These are phyloP conservation scores for Ascochyta pisi DNA, from an alignment of 2,329 filamentous ascomycete genomes.

Conservation along the genomic window DNA sequence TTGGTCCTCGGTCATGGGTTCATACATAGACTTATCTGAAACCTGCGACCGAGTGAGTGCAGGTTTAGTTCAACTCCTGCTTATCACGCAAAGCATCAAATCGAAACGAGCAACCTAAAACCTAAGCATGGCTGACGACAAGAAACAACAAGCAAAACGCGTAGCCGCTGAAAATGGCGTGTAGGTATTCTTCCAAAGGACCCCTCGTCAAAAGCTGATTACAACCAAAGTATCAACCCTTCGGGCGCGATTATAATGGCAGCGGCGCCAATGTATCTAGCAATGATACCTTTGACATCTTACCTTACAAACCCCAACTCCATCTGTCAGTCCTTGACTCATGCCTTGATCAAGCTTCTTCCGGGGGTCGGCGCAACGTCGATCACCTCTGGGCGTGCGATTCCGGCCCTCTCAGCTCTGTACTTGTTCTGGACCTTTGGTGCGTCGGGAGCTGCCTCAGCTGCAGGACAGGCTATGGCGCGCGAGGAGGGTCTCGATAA, in stretches of 20 bases:
- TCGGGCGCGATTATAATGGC: slow-evolving; percentile 21
- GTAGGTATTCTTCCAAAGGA: slow-evolving; percentile 9
- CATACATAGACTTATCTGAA: slow-evolving; percentile 6
- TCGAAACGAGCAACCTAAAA: neutral
- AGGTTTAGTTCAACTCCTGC: neutral
- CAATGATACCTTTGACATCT: slow-evolving; percentile 27
- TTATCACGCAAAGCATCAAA: neutral
- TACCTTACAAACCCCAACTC: slow-evolving; percentile 30
- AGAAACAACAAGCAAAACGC: slow-evolving; percentile 26
- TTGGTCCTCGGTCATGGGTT: slow-evolving; percentile 3
- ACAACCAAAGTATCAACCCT: slow-evolving; percentile 21
- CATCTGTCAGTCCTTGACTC: slow-evolving; percentile 29
- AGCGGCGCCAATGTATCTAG: slow-evolving; percentile 30
- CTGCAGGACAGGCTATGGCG: slow-evolving; percentile 32
- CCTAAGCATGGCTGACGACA: slow-evolving; percentile 28
- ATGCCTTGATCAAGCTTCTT: slow-evolving; percentile 29
- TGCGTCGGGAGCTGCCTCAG: slow-evolving; percentile 28
- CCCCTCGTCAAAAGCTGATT: neutral
- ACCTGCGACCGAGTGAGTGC: neutral
- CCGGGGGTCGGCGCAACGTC: slow-evolving; percentile 27
- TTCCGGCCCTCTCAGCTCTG: slow-evolving; percentile 29
- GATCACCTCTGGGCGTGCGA: slow-evolving; percentile 30
- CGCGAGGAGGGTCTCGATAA: slow-evolving; percentile 25
- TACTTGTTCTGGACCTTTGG: slow-evolving; percentile 36
- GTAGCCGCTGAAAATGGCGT: slow-evolving; percentile 26